phyloP scores from a whole-genome alignment of 345 rosid genomes.

The rapeseed (Brassica napus) region Da-Ae NC_063447.1:35055501-35056000 shows the following conservation, averaged over 20 bases:
- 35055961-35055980: constrained; percentile 5
- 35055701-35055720: neutral
- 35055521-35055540: neutral
- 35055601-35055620: neutral
- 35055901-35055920: constrained; percentile 43
- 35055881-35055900: constrained; percentile 44
- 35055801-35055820: constrained; percentile 42
- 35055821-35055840: constrained; percentile 46
- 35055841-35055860: constrained; percentile 18
- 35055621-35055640: neutral
- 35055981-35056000: constrained; percentile 12
- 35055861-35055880: constrained; percentile 31
- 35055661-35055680: neutral
- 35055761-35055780: neutral
- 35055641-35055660: neutral
- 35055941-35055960: neutral
- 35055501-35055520: neutral
- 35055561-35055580: neutral
- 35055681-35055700: constrained; percentile 19
- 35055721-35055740: neutral
- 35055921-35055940: constrained; percentile 11
- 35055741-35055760: neutral
- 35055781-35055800: constrained; percentile 14
- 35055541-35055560: neutral
- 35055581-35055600: neutral